These are phyloP conservation scores for Globisporangium parvum DNA, from an alignment of 352 stramenopile genomes.

Conservation along the genomic window DNA sequence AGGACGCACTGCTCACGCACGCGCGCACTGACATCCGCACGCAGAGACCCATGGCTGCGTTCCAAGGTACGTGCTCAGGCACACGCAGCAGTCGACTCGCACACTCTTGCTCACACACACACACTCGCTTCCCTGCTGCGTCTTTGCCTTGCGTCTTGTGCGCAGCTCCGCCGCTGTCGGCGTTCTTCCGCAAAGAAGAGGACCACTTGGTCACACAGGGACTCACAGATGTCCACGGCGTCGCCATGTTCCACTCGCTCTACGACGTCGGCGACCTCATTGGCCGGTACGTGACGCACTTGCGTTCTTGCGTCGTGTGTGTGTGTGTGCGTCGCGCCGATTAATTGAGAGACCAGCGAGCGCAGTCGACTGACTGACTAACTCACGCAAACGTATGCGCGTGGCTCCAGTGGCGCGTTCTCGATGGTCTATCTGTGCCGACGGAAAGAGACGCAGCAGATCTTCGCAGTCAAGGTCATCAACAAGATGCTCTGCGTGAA, in stretches of 20 bases:
- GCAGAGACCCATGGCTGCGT: slow-evolving; percentile 46
- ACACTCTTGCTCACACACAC: too few species aligned
- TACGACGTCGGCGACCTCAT: slow-evolving; percentile 86
- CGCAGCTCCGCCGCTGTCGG: slow-evolving; percentile 72
- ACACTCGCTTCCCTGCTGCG: too few species aligned
- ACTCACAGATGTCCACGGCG: slow-evolving; percentile 70
- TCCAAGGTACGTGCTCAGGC: slow-evolving; percentile 44
- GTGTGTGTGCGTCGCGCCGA: background rate
- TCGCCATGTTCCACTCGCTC: slow-evolving; percentile 86
- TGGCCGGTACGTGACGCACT: slow-evolving; percentile 30
- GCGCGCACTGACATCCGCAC: background rate
- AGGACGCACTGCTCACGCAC: background rate
- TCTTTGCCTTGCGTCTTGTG: too few species aligned
- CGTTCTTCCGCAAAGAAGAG: slow-evolving; percentile 87
- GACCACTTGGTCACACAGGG: slow-evolving; percentile 79
- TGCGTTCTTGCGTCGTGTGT: background rate
- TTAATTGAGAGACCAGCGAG: background rate
- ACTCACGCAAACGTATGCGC: background rate
- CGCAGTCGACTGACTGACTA: background rate
- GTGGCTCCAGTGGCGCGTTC: slow-evolving; percentile 44
- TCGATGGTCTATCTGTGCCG: slow-evolving; percentile 84
- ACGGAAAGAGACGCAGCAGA: slow-evolving; percentile 70
- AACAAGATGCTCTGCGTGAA: slow-evolving; percentile 85
- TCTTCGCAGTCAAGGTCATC: slow-evolving; percentile 86
- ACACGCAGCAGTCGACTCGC: too few species aligned